Evolutionary conservation across 345 rosid genomes (phyloP), one percentile per base, ranked within the genome.

Genomic region (Pistacia atlantica): DNA sequence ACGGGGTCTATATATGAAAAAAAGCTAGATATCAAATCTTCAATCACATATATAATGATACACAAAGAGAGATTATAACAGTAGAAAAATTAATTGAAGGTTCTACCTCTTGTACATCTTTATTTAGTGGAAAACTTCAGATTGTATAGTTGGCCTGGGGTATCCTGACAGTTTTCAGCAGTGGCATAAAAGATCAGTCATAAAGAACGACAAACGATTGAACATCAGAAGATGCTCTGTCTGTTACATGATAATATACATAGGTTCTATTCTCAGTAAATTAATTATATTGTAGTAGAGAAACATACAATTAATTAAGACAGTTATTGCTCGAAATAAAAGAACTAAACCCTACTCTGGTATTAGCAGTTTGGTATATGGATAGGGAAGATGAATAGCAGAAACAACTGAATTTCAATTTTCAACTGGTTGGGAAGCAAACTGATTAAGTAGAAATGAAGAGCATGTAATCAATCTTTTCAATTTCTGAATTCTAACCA

Each of bases 161-260:
- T 54, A 3, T 55, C 46, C 75, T 22, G 35, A 42, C 54, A 20
- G 38, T 13, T 72, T 61, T 42, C 46, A 7, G 46, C 76, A 48
- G 48, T 61, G 22, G 68, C 68, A 28, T 51, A 62, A 33, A 62
- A 73, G 17, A 14, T 33, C 3, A 22, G 45, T 10, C 7, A 20
- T n/a, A 17, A 58, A 70, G 33, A 54, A 69, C 28, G 16, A 54
- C 45, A 35, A 45, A 37, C 22, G 9, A 38, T 6, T 10, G 45
- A 71, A 56, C 55, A 60, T 46, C 66, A 60, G 66, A 61, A 61
- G 57, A 46, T 61, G 54, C 31, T n/a, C 31, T 58, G 13, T 31
- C 9, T 8, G 65, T 14, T 72, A 9, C 0, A 13, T 0, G 22
- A 37, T n/a, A n/a, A 16, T 56, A 16, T 56, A 56, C 4, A 54